Conservation (phyloP, 2,329 filamentous ascomycete species). For the Stachybotrys chartarum region DNA sequence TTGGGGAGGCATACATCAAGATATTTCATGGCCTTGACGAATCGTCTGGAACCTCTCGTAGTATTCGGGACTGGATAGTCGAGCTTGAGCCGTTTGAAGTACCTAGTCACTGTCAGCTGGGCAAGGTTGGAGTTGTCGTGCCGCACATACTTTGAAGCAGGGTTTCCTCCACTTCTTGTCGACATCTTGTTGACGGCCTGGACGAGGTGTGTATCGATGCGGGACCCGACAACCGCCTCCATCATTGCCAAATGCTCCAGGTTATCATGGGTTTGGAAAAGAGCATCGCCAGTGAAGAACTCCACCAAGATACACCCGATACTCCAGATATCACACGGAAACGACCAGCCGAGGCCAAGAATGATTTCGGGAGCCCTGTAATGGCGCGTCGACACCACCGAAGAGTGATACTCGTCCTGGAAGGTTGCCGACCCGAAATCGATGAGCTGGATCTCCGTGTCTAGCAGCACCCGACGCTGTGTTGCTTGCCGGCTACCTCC, state of each 20-base stretch:
- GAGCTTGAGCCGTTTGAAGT: conserved; percentile 58
- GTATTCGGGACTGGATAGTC: conserved; percentile 60
- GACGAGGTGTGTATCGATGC: conserved; percentile 53
- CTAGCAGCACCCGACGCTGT: conserved; percentile 56
- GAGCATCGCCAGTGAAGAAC: conserved; percentile 63
- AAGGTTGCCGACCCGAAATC: conserved; percentile 68
- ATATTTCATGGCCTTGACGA: conserved; percentile 66
- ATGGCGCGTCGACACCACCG: conserved; percentile 62
- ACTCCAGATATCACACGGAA: conserved; percentile 67
- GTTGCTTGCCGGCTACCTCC: conserved; percentile 54
- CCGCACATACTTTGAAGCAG: conserved; percentile 53
- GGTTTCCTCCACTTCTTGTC: conserved; percentile 49
- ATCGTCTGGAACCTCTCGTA: conserved; percentile 55
- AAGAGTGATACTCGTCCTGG: conserved; percentile 66
- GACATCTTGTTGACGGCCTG: conserved; percentile 41
- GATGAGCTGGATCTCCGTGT: conserved; percentile 63
- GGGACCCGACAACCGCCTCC: conserved; percentile 56
- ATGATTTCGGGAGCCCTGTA: conserved; percentile 67
- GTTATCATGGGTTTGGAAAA: conserved; percentile 68
- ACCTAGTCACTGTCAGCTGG: conserved; percentile 31
- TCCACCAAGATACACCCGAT: conserved; percentile 67
- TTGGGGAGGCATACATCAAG: conserved; percentile 42
- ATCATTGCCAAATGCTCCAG: conserved; percentile 71
- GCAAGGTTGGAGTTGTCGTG: conserved; percentile 15
- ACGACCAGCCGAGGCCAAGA: conserved; percentile 63